Evolutionary conservation across 1,284 basidiomycete genomes (phyloP).

Genomic region (Apiotrichum mycotoxinovorans): DNA sequence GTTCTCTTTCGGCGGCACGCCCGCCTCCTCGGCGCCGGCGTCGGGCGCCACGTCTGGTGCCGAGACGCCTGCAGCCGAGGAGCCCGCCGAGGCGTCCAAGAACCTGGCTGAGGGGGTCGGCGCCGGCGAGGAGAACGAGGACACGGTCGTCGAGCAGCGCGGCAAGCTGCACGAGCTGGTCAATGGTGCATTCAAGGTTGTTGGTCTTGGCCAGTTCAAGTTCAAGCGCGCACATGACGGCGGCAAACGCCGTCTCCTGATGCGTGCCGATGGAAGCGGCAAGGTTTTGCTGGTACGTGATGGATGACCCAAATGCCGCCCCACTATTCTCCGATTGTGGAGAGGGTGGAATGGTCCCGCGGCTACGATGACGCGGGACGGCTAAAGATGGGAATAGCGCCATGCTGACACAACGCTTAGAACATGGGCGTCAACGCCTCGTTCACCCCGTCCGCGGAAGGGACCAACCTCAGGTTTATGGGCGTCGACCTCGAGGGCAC

Average conservation of each 20-base stretch:
- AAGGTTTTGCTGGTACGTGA: constrained; percentile 43
- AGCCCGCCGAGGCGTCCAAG: constrained; percentile 27
- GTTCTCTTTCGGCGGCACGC: constrained; percentile 13
- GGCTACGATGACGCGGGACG: no score
- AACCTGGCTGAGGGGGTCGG: constrained; percentile 40
- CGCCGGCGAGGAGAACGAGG: constrained; percentile 68
- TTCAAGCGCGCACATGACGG: constrained; percentile 38
- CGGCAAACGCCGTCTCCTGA: constrained; percentile 39
- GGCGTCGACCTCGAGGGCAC: constrained; percentile 48
- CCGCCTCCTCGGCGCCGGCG: neutral
- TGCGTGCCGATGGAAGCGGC: constrained; percentile 44
- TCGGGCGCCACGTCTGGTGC: constrained; percentile 4
- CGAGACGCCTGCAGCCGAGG: constrained; percentile 19
- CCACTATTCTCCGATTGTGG: no score
- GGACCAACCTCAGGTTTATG: constrained; percentile 30
- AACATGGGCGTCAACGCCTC: constrained; percentile 35
- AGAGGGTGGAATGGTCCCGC: no score
- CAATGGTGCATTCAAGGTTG: constrained; percentile 47
- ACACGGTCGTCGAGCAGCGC: constrained; percentile 61
- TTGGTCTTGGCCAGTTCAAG: constrained; percentile 40
- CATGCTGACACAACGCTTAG: constrained; percentile 17
- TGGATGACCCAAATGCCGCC: no score
- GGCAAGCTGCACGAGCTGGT: constrained; percentile 63
- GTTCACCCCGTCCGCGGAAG: constrained; percentile 30
- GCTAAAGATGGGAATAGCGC: no score